Percentiles rank a stretch among this genome's conserved stretches.
Evolutionary conservation across 306 rosid genomes (phyloP).

Genomic region (Psophocarpus tetragonolobus): DNA sequence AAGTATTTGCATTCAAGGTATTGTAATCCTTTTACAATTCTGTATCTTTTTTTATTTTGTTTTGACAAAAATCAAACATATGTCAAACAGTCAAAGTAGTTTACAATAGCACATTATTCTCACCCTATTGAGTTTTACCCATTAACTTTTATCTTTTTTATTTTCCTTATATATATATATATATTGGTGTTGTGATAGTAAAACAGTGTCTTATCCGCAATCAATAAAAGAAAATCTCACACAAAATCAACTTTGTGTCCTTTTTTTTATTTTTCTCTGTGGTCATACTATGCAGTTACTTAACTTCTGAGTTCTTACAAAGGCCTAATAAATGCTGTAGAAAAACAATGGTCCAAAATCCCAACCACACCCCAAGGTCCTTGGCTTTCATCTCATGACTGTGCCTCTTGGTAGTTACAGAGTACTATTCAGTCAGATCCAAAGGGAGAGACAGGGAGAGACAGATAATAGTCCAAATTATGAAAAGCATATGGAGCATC

Average conservation of each 20-base stretch:
- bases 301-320: conserved; percentile 44
- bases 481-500: conserved; percentile 32
- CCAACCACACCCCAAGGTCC: conserved; percentile 36
- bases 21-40: too few relatives aligned
- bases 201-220: conserved; percentile 42
- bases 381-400: conserved; percentile 33
- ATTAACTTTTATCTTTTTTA: too few relatives aligned
- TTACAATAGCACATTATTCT: too few relatives aligned
- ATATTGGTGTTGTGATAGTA: conserved; percentile 41
- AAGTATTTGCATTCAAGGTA: too few relatives aligned
- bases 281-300: conserved; percentile 47
- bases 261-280: conserved; percentile 11
- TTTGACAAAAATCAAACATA: too few relatives aligned
- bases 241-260: conserved; percentile 41
- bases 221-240: conserved; percentile 46
- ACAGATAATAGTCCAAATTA: conserved; percentile 33
- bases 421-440: conserved; percentile 41
- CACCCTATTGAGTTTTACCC: too few relatives aligned
- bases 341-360: conserved; percentile 29
- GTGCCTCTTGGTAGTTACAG: conserved; percentile 33
- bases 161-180: too few relatives aligned
- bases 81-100: too few relatives aligned
- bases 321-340: conserved; percentile 37
- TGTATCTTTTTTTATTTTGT: too few relatives aligned
- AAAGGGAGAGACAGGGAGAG: conserved; percentile 23